phyloP scores from a whole-genome alignment of 257 asterid species.

The Ocimum tenuiflorum region DNA sequence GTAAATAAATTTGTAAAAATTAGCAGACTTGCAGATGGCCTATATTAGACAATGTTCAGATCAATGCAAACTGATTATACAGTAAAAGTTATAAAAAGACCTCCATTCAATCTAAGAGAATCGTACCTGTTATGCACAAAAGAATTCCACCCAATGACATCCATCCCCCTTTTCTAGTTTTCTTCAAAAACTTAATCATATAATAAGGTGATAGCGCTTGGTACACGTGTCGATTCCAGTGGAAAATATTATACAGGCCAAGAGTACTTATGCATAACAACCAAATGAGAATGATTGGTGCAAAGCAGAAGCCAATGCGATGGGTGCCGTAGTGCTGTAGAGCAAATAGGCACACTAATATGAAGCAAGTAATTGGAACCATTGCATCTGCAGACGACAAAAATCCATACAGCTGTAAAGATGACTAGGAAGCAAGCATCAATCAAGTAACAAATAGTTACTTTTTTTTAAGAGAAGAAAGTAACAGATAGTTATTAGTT shows the following conservation, averaged over 20 bases:
- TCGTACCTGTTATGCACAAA: slow-evolving; percentile 84
- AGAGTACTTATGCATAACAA: slow-evolving; percentile 75
- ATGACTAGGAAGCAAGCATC: not conserved
- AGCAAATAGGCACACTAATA: slow-evolving; percentile 85
- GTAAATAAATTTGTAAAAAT: not conserved
- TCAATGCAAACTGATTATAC: not conserved
- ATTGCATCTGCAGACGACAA: slow-evolving; percentile 70
- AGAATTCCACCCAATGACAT: slow-evolving; percentile 97
- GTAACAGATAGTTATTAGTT: not conserved
- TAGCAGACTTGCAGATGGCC: not conserved
- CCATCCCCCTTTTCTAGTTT: slow-evolving; percentile 97
- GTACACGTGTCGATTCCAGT: slow-evolving; percentile 82
- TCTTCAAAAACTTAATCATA: slow-evolving; percentile 79
- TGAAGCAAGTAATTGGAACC: slow-evolving; percentile 90
- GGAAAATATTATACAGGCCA: slow-evolving; percentile 72
- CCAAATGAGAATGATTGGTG: slow-evolving; percentile 80
- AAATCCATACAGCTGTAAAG: slow-evolving; percentile 6
- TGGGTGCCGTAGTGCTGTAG: slow-evolving; percentile 97
- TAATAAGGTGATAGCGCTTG: slow-evolving; percentile 85
- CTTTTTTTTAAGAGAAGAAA: no score
- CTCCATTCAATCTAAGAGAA: not conserved
- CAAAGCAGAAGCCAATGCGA: slow-evolving; percentile 74
- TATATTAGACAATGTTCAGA: not conserved
- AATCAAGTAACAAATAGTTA: not conserved
- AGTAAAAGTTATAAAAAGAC: not conserved